Evolutionary conservation across 305 asterid species (phyloP), one percentile per base, ranked within the genome.

Genomic region (Fraxinus nigra): DNA sequence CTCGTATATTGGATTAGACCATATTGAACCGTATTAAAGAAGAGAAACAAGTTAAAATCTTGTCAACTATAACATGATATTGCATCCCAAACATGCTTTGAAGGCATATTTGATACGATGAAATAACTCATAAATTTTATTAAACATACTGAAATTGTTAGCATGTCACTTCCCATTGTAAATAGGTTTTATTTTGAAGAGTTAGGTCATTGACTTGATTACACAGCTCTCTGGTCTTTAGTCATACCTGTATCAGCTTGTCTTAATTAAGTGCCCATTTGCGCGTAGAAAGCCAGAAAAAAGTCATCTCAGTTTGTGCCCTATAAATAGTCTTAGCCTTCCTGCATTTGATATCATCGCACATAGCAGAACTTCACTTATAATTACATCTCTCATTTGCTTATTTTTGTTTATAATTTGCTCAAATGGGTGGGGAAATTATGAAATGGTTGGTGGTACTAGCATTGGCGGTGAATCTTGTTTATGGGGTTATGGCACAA

Each of bases 401-500:
- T 78, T 16, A 46, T 77, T 67, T 72, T 54, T 22, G n/a, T 74
- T 46, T 40, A 34, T 48, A 72, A 77, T 37, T 81, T 78, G 33
- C 78, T 82, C 80, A 16, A 79, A 88, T 92, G 96, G 88, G 75
- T 34, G 30, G 72, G 78, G 85, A 74, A 79, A 18, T 86, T 22
- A 34, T 16, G 81, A 83, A 81, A 80, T 88, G 81, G 85, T 40
- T 84, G 73, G 43, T 82, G 32, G 79, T 82, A 33, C 69, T 73
- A 18, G 77, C 75, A 48, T 82, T 77, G 32, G 72, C 78, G 79
- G 78, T 77, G 30, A 79, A 40, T 77, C 48, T 84, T 24, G 67
- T 16, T 3, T 16, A 67, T 75, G 86, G 74, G 77, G 90, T 75
- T 11, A 69, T 40, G 56, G 97, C 91, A 14, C 87, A 88, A 82